These are phyloP conservation scores for Apiospora hydei DNA, from an alignment of 2,329 filamentous ascomycete species.

Conservation along the genomic window DNA sequence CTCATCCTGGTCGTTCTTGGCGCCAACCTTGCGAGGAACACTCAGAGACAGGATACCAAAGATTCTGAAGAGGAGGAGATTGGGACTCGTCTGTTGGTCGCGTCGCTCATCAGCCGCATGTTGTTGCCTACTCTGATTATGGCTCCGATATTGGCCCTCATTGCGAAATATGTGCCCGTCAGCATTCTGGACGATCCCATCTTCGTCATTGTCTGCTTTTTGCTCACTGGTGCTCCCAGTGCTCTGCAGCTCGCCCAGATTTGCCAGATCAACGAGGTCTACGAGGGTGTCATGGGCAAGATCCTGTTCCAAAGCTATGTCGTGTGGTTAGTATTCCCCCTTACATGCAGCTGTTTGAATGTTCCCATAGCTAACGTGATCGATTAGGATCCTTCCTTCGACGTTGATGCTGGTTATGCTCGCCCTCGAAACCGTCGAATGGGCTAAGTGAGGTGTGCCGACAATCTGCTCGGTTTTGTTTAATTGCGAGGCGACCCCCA, in stretches of 20 bases:
- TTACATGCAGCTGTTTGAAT: slow-evolving; percentile 27
- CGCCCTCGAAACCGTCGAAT: slow-evolving; percentile 91
- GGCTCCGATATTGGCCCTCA: slow-evolving; percentile 85
- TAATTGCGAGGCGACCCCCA: neutral
- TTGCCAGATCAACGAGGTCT: slow-evolving; percentile 97
- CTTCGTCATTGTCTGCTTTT: slow-evolving; percentile 96
- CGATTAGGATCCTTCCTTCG: slow-evolving; percentile 83
- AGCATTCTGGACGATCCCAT: slow-evolving; percentile 98
- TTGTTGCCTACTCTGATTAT: slow-evolving; percentile 89
- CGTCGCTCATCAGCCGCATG: slow-evolving; percentile 89
- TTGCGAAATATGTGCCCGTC: slow-evolving; percentile 89
- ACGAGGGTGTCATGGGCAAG: slow-evolving; percentile 91
- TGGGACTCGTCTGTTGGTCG: slow-evolving; percentile 80
- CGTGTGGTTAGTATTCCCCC: slow-evolving; percentile 71
- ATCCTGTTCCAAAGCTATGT: slow-evolving; percentile 97
- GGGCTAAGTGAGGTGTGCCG: slow-evolving; percentile 60
- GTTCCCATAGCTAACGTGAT: slow-evolving; percentile 37
- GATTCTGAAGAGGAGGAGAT: slow-evolving; percentile 75
- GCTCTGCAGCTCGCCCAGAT: slow-evolving; percentile 96
- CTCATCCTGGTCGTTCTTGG: slow-evolving; percentile 95
- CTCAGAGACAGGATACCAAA: slow-evolving; percentile 70
- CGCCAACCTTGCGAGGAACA: slow-evolving; percentile 92
- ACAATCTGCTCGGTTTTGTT: neutral
- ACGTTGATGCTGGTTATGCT: slow-evolving; percentile 90
- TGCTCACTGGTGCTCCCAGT: slow-evolving; percentile 91